Base-by-base conservation (phyloP, 2,329 filamentous ascomycete species). In the Botrytis sinoallii region DNA sequence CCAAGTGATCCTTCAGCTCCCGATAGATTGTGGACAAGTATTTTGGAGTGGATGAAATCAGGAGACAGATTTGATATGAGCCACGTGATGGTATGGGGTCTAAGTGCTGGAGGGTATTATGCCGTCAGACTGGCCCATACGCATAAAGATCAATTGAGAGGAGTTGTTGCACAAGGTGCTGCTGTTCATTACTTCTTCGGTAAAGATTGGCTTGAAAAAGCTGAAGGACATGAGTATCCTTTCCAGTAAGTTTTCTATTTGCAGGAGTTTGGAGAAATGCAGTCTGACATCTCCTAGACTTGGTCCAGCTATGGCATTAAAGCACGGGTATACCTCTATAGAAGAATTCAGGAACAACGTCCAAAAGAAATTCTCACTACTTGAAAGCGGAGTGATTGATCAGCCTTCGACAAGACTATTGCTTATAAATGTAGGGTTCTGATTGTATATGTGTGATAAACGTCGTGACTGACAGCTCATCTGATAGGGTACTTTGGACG, bases 51-150 rank as follows among this genome's bases (percentile, higher is more conserved):
- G 86, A 87, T 91, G 84, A 82, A 79, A 2, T 73, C 79, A 4
- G 82, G 87, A 68, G 81, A 83, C 1, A 79, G 83, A 44, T 89
- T 92, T 77, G 86, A 92, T 79, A 87, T 87, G 85, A 77, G 78
- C 1, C 85, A 84, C 48, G 82, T 93, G 12, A 81, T 90, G 75
- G 87, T 86, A 65, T 92, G 90, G 90, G 91, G 90, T 0, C 82
- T 92, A 48, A 90, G 88, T 76, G 85, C 87, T 0, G 91, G 91
- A 44, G 90, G 90, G 0, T 92, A 92, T 84, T 91, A 92, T 81
- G 90, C 90, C 32, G 84, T 90, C 55, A 86, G 90, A 29, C 85
- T 89, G n/a, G 90, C 90, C 63, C 89, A 92, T 80, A 92, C 90
- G n/a, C 91, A 92, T 80, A 82, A 83, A 29, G 79, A 84, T 0